These are phyloP conservation scores for Scenedesmus sp. DNA, from an alignment of 163 green algal species.

Conservation along the genomic window DNA sequence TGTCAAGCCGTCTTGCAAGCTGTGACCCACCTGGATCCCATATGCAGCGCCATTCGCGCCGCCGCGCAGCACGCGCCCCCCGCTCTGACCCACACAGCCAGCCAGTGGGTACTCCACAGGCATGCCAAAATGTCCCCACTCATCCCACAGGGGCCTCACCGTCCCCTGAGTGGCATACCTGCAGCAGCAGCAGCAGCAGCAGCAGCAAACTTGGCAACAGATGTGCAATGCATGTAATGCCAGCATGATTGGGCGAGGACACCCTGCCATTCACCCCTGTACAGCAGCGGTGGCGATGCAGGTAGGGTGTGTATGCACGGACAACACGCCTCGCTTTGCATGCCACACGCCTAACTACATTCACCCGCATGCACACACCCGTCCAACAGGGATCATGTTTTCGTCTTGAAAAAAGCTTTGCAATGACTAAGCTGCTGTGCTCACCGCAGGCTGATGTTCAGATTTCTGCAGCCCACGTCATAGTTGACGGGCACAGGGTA, in stretches of 20 bases:
- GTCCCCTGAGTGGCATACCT: neutral
- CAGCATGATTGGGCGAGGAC: neutral
- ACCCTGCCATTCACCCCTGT: neutral
- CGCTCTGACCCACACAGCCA: conserved; percentile 1
- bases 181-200: neutral
- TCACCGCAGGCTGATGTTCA: neutral
- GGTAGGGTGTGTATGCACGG: no score
- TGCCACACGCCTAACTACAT: no score
- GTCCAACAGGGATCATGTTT: neutral
- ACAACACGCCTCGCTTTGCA: no score
- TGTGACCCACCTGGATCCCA: neutral
- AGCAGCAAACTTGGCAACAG: neutral
- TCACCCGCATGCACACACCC: neutral
- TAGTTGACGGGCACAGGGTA: neutral
- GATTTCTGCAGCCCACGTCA: neutral
- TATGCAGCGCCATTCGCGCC: neutral
- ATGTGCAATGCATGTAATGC: no score
- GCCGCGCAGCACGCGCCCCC: neutral
- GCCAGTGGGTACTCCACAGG: neutral
- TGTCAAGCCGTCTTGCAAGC: no score
- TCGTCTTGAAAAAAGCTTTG: no score
- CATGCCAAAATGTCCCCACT: neutral
- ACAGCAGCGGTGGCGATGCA: no score
- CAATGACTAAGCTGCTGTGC: neutral
- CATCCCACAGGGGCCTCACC: neutral